Evolutionary conservation across 331 rosid genomes (phyloP).

Genomic region (Cydonia oblonga): DNA sequence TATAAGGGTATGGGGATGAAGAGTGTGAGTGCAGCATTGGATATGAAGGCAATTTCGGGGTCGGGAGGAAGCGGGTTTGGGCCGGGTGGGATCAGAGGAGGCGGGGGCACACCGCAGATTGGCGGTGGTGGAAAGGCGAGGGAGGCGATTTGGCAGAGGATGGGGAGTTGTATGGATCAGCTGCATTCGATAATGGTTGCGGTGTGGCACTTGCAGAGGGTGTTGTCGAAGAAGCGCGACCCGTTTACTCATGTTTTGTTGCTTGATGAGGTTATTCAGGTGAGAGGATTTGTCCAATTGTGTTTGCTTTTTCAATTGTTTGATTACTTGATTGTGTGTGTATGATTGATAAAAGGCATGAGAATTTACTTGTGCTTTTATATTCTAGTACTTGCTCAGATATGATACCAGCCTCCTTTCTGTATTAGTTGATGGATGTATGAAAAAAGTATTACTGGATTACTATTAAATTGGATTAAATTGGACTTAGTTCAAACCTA

Average conservation of each 20-base stretch:
- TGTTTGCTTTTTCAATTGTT: background rate
- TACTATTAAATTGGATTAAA: too few species aligned
- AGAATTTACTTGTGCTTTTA: background rate
- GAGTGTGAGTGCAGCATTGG: conserved; percentile 65
- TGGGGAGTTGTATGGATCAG: conserved; percentile 84
- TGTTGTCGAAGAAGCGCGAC: conserved; percentile 87
- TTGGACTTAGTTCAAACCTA: background rate
- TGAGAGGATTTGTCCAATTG: conserved; percentile 11
- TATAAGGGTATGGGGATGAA: conserved; percentile 71
- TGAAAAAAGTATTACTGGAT: background rate
- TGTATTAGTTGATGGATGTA: background rate
- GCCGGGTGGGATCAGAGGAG: conserved; percentile 87
- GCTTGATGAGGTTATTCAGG: conserved; percentile 93
- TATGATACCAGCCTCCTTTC: background rate
- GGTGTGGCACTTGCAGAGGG: conserved; percentile 95
- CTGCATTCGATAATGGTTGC: conserved; percentile 74
- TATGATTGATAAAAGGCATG: background rate
- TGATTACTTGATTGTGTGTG: background rate
- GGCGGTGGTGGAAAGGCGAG: conserved; percentile 89
- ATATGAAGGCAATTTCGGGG: conserved; percentile 86
- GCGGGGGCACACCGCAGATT: conserved; percentile 87
- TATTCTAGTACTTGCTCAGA: background rate
- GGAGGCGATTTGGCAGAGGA: conserved; percentile 83
- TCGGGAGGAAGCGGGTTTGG: conserved; percentile 59
- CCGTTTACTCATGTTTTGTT: conserved; percentile 84